Base-by-base conservation (phyloP, 805 yeast genomes). In the Kuraishia ogatae region DNA sequence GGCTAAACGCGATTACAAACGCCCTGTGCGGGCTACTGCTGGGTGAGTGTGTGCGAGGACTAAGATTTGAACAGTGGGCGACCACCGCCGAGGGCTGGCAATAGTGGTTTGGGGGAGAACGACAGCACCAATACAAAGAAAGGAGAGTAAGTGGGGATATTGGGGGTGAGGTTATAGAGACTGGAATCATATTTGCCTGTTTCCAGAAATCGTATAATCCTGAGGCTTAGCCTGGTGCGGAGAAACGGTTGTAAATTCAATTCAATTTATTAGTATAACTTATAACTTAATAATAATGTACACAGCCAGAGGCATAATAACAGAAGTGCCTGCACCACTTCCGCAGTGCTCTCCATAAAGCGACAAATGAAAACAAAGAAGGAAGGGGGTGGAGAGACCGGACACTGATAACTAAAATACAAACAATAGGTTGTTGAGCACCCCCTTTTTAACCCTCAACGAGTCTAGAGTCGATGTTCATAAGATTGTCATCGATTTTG, bases 391-490 rank as follows among this genome's bases (percentile, higher is more conserved):
- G 8, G 29, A 35, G 39, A 21, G 48, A 10, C 19, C 22, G 29
- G 2, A 21, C 48, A 29, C 21, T 22, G 35, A 22, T 17, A 22
- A 39, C 53, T 48, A 46, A 24, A 19, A 50, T 23, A 50, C 43
- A 50, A 19, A 20, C 52, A 19, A 26, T 28, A 26, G 4, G 29
- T 21, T 15, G 47, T 28, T 19, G 26, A 35, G 8, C 4, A 29
- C n/a, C 11, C 6, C 19, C 29, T 26, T 26, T 26, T 50, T 50
- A 29, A 46, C 39, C 39, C 13, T 50, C 53, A 13, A 52, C 53
- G 21, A 54, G 53, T n/a, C 56, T 24, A 17, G 53, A 50, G 51
- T 54, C 56, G 39, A 54, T 54, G 53, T 54, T 54, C 50, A 54
- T 46, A 26, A 54, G 47, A 29, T 54, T 39, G 28, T 54, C 56